Evolutionary conservation across 495 filamentous ascomycete species (phyloP).

Genomic region (Aspergillus sclerotioniger): DNA sequence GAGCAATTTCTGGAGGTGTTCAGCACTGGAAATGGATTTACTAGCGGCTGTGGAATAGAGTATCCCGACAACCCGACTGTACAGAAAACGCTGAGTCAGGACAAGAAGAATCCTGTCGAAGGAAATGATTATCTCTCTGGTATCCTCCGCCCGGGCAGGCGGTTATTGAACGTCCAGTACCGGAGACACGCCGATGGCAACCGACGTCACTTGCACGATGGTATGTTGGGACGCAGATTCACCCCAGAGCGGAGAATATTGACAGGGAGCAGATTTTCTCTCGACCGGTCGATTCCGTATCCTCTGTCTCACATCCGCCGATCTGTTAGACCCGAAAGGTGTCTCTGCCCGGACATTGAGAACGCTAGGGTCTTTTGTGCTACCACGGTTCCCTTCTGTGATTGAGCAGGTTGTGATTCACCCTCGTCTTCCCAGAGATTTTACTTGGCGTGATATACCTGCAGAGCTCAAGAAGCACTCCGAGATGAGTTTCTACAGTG

Average conservation of each 20-base stretch:
- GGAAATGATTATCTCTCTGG: conserved; percentile 48
- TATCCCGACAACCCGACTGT: conserved; percentile 44
- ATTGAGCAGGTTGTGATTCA: conserved; percentile 65
- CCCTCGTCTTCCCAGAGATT: conserved; percentile 44
- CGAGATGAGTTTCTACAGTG: conserved; percentile 60
- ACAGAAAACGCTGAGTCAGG: conserved; percentile 18
- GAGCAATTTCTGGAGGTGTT: conserved; percentile 53
- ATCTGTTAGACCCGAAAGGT: conserved; percentile 30
- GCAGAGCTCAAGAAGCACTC: conserved; percentile 56
- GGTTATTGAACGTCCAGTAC: conserved; percentile 35
- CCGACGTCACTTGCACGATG: conserved; percentile 47
- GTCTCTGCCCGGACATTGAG: conserved; percentile 31
- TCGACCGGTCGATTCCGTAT: conserved; percentile 49
- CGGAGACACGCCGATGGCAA: conserved; percentile 48
- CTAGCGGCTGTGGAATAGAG: conserved; percentile 46
- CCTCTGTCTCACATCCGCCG: conserved; percentile 38
- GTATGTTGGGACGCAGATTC: conserved; percentile 18
- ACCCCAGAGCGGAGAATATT: not conserved
- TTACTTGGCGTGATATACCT: conserved; percentile 59
- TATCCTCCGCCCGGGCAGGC: conserved; percentile 31
- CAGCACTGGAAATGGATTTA: conserved; percentile 45
- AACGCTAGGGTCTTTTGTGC: conserved; percentile 37
- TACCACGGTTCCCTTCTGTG: conserved; percentile 40
- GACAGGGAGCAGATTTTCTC: conserved; percentile 28
- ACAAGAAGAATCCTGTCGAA: conserved; percentile 25